Percentiles rank a stretch among this genome's conserved stretches.
Conservation (phyloP, 768 basidiomycete species). For the Hemileccinum impolitum region DNA sequence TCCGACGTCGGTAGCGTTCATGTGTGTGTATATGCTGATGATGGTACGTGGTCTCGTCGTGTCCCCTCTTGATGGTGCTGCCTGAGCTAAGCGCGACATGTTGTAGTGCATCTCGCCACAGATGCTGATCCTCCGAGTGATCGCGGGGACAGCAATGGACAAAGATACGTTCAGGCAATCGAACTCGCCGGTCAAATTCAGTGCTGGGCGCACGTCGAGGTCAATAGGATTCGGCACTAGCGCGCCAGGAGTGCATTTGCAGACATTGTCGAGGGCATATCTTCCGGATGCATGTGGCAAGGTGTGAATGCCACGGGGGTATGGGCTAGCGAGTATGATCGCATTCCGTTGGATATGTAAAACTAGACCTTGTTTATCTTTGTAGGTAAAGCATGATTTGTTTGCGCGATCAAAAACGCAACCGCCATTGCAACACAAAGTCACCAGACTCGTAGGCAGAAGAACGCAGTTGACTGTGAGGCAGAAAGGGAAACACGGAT, state of each 20-base stretch:
- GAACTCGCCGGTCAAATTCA: slow-evolving; percentile 11
- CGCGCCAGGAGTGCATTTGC: background rate
- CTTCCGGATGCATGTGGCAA: background rate
- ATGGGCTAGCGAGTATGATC: no score
- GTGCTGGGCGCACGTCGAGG: background rate
- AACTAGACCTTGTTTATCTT: no score
- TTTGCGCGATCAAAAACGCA: no score
- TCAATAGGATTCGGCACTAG: background rate
- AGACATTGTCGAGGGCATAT: background rate
- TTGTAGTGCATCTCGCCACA: slow-evolving; percentile 28
- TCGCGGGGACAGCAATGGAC: slow-evolving; percentile 14
- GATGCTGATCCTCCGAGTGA: slow-evolving; percentile 24
- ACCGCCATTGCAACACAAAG: no score
- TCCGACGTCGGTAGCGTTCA: slow-evolving; percentile 9
- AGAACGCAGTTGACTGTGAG: no score
- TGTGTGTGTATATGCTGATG: slow-evolving; percentile 13
- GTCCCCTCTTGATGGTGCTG: no score
- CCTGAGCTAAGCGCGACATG: background rate
- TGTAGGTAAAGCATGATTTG: no score
- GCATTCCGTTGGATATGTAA: no score
- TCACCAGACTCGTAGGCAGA: no score
- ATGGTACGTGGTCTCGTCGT: slow-evolving; percentile 20
- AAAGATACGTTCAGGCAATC: background rate
- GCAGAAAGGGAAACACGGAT: no score
- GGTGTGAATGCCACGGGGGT: background rate